A percentile compares a stretch with the other conserved stretches of the same genome.
These are phyloP conservation scores for Microsporum canis DNA, from an alignment of 2,329 filamentous ascomycete species.

Conservation along the genomic window DNA sequence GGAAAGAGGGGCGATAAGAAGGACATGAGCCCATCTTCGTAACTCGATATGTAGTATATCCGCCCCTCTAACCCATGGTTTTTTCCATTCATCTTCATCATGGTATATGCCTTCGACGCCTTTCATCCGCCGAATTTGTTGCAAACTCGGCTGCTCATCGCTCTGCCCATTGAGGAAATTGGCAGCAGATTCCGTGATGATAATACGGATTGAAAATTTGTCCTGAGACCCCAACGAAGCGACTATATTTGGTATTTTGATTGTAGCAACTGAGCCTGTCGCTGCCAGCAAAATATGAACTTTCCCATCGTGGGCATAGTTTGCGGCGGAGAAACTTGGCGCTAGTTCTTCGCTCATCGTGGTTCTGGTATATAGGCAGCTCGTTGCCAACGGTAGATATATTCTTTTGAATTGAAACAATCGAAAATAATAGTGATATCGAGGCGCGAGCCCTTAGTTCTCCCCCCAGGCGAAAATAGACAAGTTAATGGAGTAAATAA, in stretches of 20 bases:
- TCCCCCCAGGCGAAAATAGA: no score
- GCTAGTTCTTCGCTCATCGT: conserved; percentile 5
- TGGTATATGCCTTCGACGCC: conserved; percentile 72
- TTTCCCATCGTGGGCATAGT: conserved; percentile 12
- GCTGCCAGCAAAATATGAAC: conserved; percentile 44
- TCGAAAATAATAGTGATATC: no score
- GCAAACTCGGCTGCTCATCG: conserved; percentile 61
- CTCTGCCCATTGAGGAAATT: conserved; percentile 69
- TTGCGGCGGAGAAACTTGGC: conserved; percentile 4
- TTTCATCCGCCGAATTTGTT: conserved; percentile 46
- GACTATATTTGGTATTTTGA: conserved; percentile 64
- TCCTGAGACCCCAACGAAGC: conserved; percentile 26
- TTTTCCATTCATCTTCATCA: conserved; percentile 76
- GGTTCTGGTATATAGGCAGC: not conserved
- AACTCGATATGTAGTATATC: conserved; percentile 85
- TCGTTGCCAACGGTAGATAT: no score
- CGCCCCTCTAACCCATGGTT: conserved; percentile 66
- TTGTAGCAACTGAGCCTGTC: conserved; percentile 71
- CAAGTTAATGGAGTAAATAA: no score
- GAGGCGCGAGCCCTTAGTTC: no score
- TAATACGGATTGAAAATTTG: conserved; percentile 66
- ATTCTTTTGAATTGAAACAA: no score
- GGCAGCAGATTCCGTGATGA: conserved; percentile 63
- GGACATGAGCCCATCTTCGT: conserved; percentile 65
- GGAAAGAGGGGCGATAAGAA: conserved; percentile 68